Base-by-base conservation (phyloP, 257 asterid genomes). In the Solanum appendiculatum region DNA sequence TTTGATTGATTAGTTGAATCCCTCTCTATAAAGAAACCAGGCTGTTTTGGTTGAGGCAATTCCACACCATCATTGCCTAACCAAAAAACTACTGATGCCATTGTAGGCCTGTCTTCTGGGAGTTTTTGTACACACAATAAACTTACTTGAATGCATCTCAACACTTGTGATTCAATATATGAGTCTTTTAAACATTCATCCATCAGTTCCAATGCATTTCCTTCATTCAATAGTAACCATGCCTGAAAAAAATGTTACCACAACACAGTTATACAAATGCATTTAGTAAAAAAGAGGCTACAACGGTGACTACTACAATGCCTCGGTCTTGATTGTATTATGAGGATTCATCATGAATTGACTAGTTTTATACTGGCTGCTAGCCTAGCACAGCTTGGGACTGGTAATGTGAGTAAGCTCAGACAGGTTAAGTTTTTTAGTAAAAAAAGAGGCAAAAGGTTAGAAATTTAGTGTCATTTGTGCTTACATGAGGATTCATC, bases 1-100 rank as follows among this genome's bases (percentile, higher is more conserved):
- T 25, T 42, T 70, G 69, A 34, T 81, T 73, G 80, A 34, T 21
- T 58, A 29, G n/a, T 29, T 40, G 27, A 40, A 69, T 64, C 83
- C 48, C 87, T 87, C 56, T 87, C 90, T 3, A 85, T 14, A 27
- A 83, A 87, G 63, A 89, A 90, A 20, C 91, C 92, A 42, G 92
- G 93, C 86, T 85, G 86, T 21, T 88, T 89, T 21, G 92, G 89
- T n/a, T 68, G 85, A 78, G 89, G 89, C 64, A 88, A 64, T 27
- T 48, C 60, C 39, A 82, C 60, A 33, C 14, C 87, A 13, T 87
- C 90, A 48, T 86, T 88, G 86, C 89, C 70, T 25, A 91, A 85
- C 91, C 88, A 89, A 82, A 60, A 31, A 3, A 89, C 78, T 20
- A 88, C 84, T 13, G 86, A 86, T 58, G 86, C 51, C 90, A 91